Percentiles rank a stretch among this genome's conserved stretches.
Evolutionary conservation across 495 filamentous ascomycete species (phyloP).

Genomic region (Xylaria scruposa): DNA sequence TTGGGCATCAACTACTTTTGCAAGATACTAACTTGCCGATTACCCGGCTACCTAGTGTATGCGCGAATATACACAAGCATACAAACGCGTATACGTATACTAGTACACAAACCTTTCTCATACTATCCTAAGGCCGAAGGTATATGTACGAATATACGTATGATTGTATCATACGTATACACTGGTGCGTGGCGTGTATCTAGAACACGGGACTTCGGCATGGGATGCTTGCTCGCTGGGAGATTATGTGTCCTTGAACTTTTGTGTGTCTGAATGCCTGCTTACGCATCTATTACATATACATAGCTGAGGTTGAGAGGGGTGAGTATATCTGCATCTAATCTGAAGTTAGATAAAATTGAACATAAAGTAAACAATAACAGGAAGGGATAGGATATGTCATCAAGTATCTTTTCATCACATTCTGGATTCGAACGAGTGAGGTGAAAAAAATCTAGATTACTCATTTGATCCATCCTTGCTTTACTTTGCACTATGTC

Average conservation of each 20-base stretch:
- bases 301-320: neutral
- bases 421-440: neutral
- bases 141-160: neutral
- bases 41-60: neutral
- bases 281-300: neutral
- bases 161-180: neutral
- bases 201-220: neutral
- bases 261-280: neutral
- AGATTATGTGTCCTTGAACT: neutral
- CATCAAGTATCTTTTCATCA: neutral
- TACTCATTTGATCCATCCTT: neutral
- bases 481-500: neutral
- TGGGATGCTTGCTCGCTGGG: neutral
- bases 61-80: neutral
- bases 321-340: neutral
- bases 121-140: neutral
- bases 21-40: neutral
- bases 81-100: neutral
- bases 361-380: too few relatives aligned
- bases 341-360: neutral
- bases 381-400: neutral
- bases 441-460: neutral
- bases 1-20: too few relatives aligned
- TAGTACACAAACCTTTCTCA: too few relatives aligned
- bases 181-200: neutral